Base-by-base conservation (phyloP, 2,329 filamentous ascomycete species). In the Colletotrichum magnum region DNA sequence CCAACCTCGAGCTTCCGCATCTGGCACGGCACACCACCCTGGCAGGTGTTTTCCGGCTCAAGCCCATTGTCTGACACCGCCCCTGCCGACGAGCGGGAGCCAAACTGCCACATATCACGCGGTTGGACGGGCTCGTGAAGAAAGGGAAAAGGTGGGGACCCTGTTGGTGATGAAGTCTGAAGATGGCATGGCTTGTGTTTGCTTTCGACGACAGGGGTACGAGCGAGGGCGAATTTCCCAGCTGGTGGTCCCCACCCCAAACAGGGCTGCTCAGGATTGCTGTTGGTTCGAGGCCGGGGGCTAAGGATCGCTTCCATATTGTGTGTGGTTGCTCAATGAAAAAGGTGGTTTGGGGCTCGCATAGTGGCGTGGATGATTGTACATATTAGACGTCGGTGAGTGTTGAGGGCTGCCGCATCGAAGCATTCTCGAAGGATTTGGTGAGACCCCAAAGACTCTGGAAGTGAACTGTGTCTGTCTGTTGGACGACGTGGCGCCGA, bases 401-500 rank as follows among this genome's bases (percentile, higher is more conserved):
- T 36, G 45, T 64, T 18, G 41, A 26, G 39, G 16, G 15, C 13
- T 4, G 53, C 13, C 4, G 45, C 53, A 39, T 58, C 39, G 47
- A 58, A 43, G 53, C 39, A 4, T 68, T 58, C 60, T 58, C 53
- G 28, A 68, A 68, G 48, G 54, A 58, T 53, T 13, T 16, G 60
- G 15, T 51, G 47, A 47, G 41, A 24, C 56, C 51, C 51, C 51
- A 12, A 50, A 53, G 16, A 51, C 13, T 6, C 43, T 28, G 10
- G 21, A 41, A 15, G 7, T 36, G 28, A 18, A 3, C 13, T 43
- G 36, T 21, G 32, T 36, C 32, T 21, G 21, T 48, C 39, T 36
- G 58, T 47, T 21, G 36, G 54, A 41, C 59, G 7, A 60, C 18
- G 47, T 47, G 28, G 41, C 2, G 13, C 18, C 28, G 36, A 13